Evolutionary conservation across 805 yeast species (phyloP).

Genomic region (Sporopachydermia lactativora): DNA sequence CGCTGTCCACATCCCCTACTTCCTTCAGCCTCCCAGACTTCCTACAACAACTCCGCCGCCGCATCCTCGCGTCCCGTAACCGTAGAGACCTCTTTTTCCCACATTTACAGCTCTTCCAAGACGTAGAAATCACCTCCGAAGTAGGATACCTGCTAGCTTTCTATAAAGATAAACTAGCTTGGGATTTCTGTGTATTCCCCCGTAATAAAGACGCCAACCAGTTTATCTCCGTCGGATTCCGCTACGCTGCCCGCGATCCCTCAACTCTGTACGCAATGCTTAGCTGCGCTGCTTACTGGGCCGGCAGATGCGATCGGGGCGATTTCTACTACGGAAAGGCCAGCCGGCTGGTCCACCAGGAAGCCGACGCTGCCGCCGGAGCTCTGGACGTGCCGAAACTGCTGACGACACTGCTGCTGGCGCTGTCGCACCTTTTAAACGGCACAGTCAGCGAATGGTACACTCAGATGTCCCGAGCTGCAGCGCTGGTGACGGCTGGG

Average conservation of each 20-base stretch:
- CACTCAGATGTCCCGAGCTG: neutral
- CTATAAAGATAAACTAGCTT: neutral
- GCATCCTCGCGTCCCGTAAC: neutral
- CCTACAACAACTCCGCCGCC: neutral
- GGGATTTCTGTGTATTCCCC: neutral
- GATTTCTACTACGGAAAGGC: conserved; percentile 1
- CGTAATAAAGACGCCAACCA: neutral
- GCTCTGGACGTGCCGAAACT: neutral
- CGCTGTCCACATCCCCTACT: neutral
- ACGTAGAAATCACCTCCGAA: neutral
- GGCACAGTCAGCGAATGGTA: neutral
- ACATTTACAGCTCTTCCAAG: neutral
- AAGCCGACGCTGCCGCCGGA: neutral
- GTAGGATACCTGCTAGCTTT: neutral
- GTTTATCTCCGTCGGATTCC: neutral
- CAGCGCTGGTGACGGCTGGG: neutral
- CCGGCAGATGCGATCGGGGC: neutral
- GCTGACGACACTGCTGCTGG: neutral
- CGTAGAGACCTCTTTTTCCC: neutral
- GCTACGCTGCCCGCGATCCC: neutral
- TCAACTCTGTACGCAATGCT: neutral
- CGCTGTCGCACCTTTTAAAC: neutral
- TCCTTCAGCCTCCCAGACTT: neutral
- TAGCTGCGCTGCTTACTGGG: neutral
- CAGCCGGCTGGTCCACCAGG: neutral